Conservation (phyloP, 352 stramenopile genomes). For the Phytopythium kandeliae region DNA sequence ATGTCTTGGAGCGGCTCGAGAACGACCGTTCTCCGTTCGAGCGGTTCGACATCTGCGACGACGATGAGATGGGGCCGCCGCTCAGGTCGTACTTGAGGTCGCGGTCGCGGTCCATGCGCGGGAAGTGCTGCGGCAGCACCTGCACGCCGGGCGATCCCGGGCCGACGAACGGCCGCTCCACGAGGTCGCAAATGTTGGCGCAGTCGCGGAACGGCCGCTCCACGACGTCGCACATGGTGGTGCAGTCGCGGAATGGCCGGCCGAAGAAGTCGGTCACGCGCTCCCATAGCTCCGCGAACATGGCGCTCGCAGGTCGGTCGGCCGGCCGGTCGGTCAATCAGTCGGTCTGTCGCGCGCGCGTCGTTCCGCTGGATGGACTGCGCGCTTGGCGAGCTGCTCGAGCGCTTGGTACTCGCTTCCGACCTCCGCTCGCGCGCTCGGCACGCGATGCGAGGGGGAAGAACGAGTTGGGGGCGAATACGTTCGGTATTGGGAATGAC, state of each 20-base stretch:
- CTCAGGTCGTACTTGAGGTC: conserved; percentile 26
- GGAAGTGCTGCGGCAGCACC: conserved; percentile 21
- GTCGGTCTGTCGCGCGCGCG: too few species aligned
- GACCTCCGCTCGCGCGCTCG: neutral
- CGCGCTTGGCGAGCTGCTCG: neutral
- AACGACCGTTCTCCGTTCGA: conserved; percentile 4
- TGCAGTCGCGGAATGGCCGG: conserved; percentile 28
- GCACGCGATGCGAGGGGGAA: conserved; percentile 1
- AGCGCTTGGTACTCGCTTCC: neutral
- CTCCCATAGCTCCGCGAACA: conserved; percentile 4
- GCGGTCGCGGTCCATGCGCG: conserved; percentile 18
- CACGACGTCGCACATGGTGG: conserved; percentile 24
- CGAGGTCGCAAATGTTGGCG: conserved; percentile 22
- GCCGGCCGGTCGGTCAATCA: neutral
- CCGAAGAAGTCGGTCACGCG: conserved; percentile 17
- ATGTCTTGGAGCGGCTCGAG: conserved; percentile 15
- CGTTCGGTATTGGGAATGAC: conserved; percentile 6
- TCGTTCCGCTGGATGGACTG: neutral
- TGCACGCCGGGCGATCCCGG: conserved; percentile 21
- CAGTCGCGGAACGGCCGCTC: conserved; percentile 27
- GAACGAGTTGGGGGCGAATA: conserved; percentile 5
- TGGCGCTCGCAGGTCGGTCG: neutral
- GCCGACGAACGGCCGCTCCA: conserved; percentile 7
- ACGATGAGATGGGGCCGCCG: conserved; percentile 14
- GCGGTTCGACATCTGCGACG: conserved; percentile 8